Conservation (phyloP, 805 yeast species). For the Candida corydali region DNA sequence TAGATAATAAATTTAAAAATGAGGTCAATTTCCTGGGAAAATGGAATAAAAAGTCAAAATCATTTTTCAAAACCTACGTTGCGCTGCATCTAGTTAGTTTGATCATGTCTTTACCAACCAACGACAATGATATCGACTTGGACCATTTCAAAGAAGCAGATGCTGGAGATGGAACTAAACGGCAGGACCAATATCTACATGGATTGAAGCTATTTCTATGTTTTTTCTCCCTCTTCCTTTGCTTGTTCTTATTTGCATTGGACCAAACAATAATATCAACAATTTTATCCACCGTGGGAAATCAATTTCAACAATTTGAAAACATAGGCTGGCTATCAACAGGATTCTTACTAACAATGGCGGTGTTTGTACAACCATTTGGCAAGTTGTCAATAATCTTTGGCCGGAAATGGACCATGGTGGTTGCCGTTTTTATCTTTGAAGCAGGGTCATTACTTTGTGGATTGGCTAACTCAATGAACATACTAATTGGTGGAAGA, state of each 20-base stretch:
- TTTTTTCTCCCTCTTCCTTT: slow-evolving; percentile 23
- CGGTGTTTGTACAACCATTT: slow-evolving; percentile 32
- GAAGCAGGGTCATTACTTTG: slow-evolving; percentile 29
- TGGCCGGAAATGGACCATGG: slow-evolving; percentile 29
- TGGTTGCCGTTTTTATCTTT: slow-evolving; percentile 20
- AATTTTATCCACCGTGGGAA: slow-evolving; percentile 30
- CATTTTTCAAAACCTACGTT: too few relatives aligned
- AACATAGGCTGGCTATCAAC: slow-evolving; percentile 36
- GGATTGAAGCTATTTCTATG: slow-evolving; percentile 25
- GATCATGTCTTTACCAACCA: too few relatives aligned
- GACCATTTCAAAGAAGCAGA: slow-evolving; percentile 13
- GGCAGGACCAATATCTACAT: slow-evolving; percentile 33
- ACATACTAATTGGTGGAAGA: slow-evolving; percentile 40
- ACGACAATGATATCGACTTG: background rate
- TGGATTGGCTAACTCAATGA: slow-evolving; percentile 33
- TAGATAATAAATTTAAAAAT: too few relatives aligned
- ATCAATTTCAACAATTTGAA: slow-evolving; percentile 28
- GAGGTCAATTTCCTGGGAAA: too few relatives aligned
- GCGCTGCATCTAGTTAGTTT: too few relatives aligned
- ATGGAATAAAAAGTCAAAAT: too few relatives aligned
- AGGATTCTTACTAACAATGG: slow-evolving; percentile 32
- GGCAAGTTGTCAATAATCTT: slow-evolving; percentile 34
- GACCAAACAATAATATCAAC: slow-evolving; percentile 39
- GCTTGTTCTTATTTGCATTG: slow-evolving; percentile 32
- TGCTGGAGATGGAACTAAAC: slow-evolving; percentile 40